Percentiles rank a stretch among this genome's conserved stretches.
phyloP scores from a whole-genome alignment of 495 filamentous ascomycete genomes.

The Penicillium coffeae region DNA sequence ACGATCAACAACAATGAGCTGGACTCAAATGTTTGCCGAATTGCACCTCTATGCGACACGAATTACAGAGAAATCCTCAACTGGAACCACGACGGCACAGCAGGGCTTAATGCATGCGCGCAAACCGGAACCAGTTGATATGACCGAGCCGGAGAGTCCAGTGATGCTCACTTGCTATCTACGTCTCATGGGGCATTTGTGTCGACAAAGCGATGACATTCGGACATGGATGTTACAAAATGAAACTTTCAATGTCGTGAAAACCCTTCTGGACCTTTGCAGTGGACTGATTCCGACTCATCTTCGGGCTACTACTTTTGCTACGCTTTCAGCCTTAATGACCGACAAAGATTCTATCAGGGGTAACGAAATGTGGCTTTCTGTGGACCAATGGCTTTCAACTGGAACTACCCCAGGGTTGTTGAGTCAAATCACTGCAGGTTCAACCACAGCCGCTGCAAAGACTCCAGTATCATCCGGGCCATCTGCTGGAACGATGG shows the following conservation, averaged over 20 bases:
- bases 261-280: conserved; percentile 64
- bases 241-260: conserved; percentile 56
- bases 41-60: conserved; percentile 69
- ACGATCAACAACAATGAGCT: conserved; percentile 76
- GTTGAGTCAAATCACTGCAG: not conserved
- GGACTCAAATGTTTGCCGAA: conserved; percentile 89
- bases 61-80: conserved; percentile 59
- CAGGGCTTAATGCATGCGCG: conserved; percentile 52
- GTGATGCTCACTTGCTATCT: conserved; percentile 94
- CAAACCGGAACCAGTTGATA: conserved; percentile 63
- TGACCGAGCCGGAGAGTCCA: conserved; percentile 75
- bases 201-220: conserved; percentile 61
- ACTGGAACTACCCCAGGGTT: conserved; percentile 18
- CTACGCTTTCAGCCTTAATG: conserved; percentile 62
- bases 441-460: not conserved
- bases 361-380: conserved; percentile 64
- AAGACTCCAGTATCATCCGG: not conserved
- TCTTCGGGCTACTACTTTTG: conserved; percentile 73
- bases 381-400: conserved; percentile 69
- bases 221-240: conserved; percentile 66
- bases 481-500: not conserved
- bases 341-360: conserved; percentile 57
- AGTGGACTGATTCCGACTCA: conserved; percentile 64
- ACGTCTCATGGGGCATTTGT: conserved; percentile 76
- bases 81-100: conserved; percentile 40